Base-by-base conservation (phyloP, 148 eudicot genomes). In the Simmondsia chinensis region DNA sequence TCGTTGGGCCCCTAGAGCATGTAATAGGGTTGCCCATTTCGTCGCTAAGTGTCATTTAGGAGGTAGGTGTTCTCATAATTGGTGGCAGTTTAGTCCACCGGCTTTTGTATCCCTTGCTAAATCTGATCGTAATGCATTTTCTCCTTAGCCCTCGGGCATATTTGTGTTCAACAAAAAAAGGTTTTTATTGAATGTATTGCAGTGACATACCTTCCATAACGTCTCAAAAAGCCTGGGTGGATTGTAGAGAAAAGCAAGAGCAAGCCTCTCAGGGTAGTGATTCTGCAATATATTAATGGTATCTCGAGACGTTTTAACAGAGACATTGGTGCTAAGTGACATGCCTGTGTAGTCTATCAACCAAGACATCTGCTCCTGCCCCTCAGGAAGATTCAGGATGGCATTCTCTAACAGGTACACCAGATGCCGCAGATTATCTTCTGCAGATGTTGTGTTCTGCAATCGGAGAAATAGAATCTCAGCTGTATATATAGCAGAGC, bases 201-300 rank as follows among this genome's bases (percentile, higher is more conserved):
- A 20, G 20, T 12, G 14, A 32, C 55, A 14, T 27, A 91, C 97
- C 82, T 70, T 91, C 62, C 61, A 79, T 49, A 91, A 85, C 20
- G 97, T 80, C 53, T 85, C 72, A 43, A 82, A 85, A 40, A 91
- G 60, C 56, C 76, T 68, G 1, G 99, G 95, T 33, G 95, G 94
- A 48, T 61, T 77, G 60, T 91, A 91, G 32, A 85, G 83, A 45
- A 72, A 72, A 7, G 82, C 55, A 20, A 76, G 24, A n/a, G 58
- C 95, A 37, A 91, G 89, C 59, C 99, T 82, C 73, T 91, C 95
- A 5, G 97, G 97, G 48, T 91, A 91, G 60, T 91, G 95, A 35
- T 76, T 91, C 66, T 91, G 97, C 19, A 91, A 61, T 33, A 76
- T 66, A 56, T 72, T 49, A 30, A 72, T 64, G 22, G 77, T 79